Evolutionary conservation across 495 filamentous ascomycete genomes (phyloP).

Genomic region (Xylaria palmicola): DNA sequence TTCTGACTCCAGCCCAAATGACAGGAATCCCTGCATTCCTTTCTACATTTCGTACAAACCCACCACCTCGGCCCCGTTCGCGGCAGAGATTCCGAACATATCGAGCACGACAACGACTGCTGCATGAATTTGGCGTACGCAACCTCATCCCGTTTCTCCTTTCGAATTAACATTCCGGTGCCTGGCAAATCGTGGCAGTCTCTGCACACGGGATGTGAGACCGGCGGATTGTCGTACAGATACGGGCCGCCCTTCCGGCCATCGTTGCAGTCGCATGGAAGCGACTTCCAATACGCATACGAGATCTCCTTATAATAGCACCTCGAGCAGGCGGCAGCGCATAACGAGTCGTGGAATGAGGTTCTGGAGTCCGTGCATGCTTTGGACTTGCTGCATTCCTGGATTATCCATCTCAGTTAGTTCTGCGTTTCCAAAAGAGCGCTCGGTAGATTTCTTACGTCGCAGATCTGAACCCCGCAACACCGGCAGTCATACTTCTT

Average conservation of each 20-base stretch:
- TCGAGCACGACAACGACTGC: not conserved
- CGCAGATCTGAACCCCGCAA: not conserved
- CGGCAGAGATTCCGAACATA: not conserved
- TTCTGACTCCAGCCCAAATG: not conserved
- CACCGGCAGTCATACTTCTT: not conserved
- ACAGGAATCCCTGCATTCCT: not conserved
- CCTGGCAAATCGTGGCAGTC: not conserved
- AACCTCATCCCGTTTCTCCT: not conserved
- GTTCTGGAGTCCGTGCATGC: not conserved
- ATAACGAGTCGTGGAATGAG: not conserved
- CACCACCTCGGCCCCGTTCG: not conserved
- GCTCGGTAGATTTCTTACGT: not conserved
- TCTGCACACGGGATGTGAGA: not conserved
- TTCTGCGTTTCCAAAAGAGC: not conserved
- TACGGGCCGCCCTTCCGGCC: not conserved
- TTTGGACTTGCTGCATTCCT: not conserved
- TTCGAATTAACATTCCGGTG: not conserved
- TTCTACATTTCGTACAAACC: not conserved
- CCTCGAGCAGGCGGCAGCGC: not conserved
- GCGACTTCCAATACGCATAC: not conserved
- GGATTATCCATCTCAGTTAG: not conserved
- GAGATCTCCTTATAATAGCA: not conserved
- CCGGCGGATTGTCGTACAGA: not conserved
- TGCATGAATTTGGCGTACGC: not conserved
- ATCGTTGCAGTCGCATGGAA: not conserved